These are phyloP conservation scores for Sporothrix dimorphospora DNA, from an alignment of 2,329 filamentous ascomycete species.

Conservation along the genomic window DNA sequence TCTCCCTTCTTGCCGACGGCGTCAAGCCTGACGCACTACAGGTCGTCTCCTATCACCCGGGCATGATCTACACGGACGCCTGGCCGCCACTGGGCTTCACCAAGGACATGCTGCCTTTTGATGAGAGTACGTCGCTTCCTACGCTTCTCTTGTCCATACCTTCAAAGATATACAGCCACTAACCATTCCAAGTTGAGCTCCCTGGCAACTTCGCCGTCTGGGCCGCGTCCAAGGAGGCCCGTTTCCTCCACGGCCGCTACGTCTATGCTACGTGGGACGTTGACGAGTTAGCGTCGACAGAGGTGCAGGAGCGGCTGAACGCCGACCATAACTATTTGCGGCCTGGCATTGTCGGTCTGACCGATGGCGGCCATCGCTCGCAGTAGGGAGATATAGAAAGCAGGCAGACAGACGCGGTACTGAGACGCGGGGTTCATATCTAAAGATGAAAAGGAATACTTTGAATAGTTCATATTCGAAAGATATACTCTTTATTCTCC, in stretches of 20 bases:
- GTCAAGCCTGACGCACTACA: constrained; percentile 32
- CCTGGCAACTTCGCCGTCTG: constrained; percentile 44
- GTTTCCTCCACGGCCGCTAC: constrained; percentile 46
- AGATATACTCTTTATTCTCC: not conserved
- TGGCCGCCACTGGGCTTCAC: constrained; percentile 17
- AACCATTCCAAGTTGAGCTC: not conserved
- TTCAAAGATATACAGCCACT: too few relatives aligned
- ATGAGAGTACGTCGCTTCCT: constrained; percentile 1
- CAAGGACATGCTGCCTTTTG: constrained; percentile 26
- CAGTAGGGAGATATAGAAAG: not conserved
- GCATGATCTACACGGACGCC: constrained; percentile 28
- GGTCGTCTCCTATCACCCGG: constrained; percentile 37
- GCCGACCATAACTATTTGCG: constrained; percentile 34
- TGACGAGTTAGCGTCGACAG: constrained; percentile 40
- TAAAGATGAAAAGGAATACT: not conserved
- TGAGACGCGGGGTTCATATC: too few relatives aligned
- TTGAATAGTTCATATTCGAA: not conserved
- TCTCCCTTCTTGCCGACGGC: constrained; percentile 35
- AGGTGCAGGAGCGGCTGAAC: constrained; percentile 28
- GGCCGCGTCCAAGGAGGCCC: constrained; percentile 45
- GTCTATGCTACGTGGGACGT: constrained; percentile 49
- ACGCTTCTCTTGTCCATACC: not conserved
- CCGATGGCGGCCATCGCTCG: not conserved
- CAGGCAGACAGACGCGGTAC: too few relatives aligned
- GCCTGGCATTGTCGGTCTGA: constrained; percentile 22